phyloP scores from a whole-genome alignment of 2,329 filamentous ascomycete species.

The Hypoxylon sp. region DNA sequence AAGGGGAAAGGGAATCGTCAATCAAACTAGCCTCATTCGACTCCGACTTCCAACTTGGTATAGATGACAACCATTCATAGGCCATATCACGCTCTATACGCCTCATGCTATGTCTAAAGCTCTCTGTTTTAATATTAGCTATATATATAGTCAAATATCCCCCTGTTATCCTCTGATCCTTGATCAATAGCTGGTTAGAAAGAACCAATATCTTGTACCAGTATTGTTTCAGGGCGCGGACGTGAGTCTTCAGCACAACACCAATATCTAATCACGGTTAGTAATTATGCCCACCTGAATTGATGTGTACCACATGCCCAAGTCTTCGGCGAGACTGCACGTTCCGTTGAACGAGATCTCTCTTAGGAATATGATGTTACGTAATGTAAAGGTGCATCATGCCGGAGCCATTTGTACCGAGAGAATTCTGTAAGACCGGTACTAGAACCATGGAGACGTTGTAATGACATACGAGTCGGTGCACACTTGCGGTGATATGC shows the following conservation, averaged over 20 bases:
- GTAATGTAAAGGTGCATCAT: background rate
- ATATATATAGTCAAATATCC: background rate
- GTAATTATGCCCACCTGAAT: background rate
- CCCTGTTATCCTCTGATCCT: background rate
- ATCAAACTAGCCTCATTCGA: conserved; percentile 2
- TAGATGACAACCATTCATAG: conserved; percentile 2
- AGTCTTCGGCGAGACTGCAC: background rate
- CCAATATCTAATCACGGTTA: background rate
- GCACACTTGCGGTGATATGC: background rate
- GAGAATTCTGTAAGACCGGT: background rate
- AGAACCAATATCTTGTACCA: background rate
- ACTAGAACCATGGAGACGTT: background rate
- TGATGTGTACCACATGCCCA: background rate
- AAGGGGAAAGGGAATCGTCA: background rate
- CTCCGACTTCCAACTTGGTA: background rate
- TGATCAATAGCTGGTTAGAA: background rate
- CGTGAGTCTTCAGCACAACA: background rate
- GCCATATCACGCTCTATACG: background rate
- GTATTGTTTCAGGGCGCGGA: background rate
- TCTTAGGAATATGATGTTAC: background rate
- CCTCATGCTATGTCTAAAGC: background rate
- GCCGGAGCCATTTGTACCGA: background rate
- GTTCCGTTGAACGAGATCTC: background rate
- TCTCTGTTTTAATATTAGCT: background rate
- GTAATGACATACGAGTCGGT: background rate